Base-by-base conservation (phyloP, 768 basidiomycete species). In the Termitomyces bulborhizus region DNA sequence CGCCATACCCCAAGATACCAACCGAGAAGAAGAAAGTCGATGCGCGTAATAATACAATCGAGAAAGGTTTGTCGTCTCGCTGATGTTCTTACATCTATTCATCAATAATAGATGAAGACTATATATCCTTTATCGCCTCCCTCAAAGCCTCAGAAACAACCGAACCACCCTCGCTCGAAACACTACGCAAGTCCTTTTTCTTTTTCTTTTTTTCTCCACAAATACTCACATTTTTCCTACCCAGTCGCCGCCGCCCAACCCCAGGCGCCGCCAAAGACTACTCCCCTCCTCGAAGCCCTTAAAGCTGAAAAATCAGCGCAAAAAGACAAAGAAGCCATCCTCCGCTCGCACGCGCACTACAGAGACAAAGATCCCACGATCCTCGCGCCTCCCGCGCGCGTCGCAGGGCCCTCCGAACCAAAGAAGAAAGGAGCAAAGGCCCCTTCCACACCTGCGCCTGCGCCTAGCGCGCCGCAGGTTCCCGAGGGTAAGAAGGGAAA, bases 241-340 rank as follows among this genome's bases (percentile, higher is more conserved):
- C 18, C 54, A 91, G 90, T 89, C 60, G 83, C 86, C 0, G 78
- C 86, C 3, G 76, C 75, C 11, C 84, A 85, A 59, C 76, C 81
- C 1, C 70, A 78, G 0, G 73, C 80, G 1, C 76, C 73, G 43
- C 89, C 90, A 1, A 94, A 86, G 59, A 87, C 89, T 0, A 97
- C 96, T 0, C 96, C 96, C 0, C 81, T 98, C 21, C 83, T 99
- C 46, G 95, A 96, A 65, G 92, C 94, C 1, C 84, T 98, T 59
- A 91, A 93, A 60, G 89, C 90, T 0, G 88, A 92, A 68, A 89
- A 86, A 65, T 77, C 78, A 6, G 80, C 82, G 0, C 80, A 83
- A 62, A 85, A 80, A 62, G 90, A 88, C 66, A 90, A 84, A 63
- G 85, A 86, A 62, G 72, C 82, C 29, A 89, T 86, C 55, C 72